Conservation (phyloP, 352 stramenopile species). For the Phytophthora brassicae region DNA sequence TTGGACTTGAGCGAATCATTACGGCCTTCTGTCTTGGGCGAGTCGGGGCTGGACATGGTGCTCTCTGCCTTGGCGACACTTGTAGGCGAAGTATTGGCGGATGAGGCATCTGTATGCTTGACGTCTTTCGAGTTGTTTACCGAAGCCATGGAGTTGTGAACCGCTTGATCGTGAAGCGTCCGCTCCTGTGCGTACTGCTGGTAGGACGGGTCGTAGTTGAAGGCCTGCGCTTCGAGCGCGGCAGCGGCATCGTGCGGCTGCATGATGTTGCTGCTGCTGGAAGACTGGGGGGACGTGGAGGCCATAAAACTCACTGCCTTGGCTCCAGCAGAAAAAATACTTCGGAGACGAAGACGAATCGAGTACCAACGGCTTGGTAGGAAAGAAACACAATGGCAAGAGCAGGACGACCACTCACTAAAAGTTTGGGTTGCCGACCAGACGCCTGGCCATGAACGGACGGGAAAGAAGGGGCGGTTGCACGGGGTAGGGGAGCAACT, state of each 20-base stretch:
- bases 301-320: conserved; percentile 65
- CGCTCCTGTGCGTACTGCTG: conserved; percentile 53
- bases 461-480: conserved; percentile 33
- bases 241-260: conserved; percentile 33
- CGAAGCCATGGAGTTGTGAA: conserved; percentile 30
- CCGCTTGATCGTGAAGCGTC: conserved; percentile 37
- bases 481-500: conserved; percentile 29
- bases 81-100: conserved; percentile 23
- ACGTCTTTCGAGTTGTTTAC: neutral
- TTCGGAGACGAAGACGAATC: conserved; percentile 22
- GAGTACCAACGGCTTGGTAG: conserved; percentile 40
- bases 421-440: neutral
- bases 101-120: conserved; percentile 13
- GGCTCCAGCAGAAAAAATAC: conserved; percentile 38
- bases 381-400: conserved; percentile 39
- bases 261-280: conserved; percentile 19
- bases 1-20: conserved; percentile 78
- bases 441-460: conserved; percentile 23
- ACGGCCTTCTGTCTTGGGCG: conserved; percentile 18
- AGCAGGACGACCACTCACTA: conserved; percentile 42
- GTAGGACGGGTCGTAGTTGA: conserved; percentile 58
- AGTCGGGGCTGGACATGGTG: neutral
- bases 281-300: conserved; percentile 36
- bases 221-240: conserved; percentile 30
- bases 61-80: conserved; percentile 25